Evolutionary conservation across 2,329 filamentous ascomycete species (phyloP).

Genomic region (Colletotrichum spinosum): DNA sequence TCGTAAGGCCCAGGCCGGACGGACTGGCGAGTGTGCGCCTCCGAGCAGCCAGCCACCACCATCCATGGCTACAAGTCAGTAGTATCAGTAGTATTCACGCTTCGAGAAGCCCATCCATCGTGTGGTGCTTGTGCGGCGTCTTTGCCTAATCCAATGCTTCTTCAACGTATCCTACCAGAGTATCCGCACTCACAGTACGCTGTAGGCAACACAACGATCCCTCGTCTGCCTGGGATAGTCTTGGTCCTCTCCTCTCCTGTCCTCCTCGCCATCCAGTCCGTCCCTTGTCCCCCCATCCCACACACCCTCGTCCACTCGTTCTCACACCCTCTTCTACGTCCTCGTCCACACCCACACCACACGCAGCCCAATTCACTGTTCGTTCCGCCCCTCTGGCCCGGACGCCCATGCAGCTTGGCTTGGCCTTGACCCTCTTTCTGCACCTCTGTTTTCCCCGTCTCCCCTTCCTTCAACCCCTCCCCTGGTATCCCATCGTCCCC

Average conservation of each 20-base stretch:
- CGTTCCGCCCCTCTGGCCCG: constrained; percentile 12
- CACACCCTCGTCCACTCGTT: too few relatives aligned
- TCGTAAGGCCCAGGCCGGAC: too few relatives aligned
- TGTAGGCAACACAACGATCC: too few relatives aligned
- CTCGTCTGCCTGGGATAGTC: too few relatives aligned
- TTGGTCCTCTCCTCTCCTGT: not conserved
- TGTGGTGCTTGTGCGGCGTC: constrained; percentile 1
- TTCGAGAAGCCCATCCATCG: constrained; percentile 1
- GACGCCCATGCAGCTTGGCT: not conserved
- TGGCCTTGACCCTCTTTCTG: not conserved
- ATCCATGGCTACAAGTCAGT: not conserved
- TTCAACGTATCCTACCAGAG: not conserved
- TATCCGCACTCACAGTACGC: too few relatives aligned
- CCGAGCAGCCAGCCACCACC: not conserved
- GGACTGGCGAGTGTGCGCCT: not conserved
- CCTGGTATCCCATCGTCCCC: not conserved
- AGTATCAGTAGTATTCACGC: too few relatives aligned
- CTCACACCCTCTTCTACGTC: too few relatives aligned
- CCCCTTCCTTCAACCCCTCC: constrained; percentile 15
- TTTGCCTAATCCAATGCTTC: constrained; percentile 16
- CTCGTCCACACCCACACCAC: not conserved
- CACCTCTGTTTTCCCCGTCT: not conserved
- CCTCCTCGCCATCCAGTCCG: constrained; percentile 11
- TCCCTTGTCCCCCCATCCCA: constrained; percentile 12
- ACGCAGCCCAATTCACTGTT: constrained; percentile 5